Percentiles rank a stretch among this genome's conserved stretches.
These are phyloP conservation scores for Oxyria digyna DNA, from an alignment of 148 eudicot species.

Conservation along the genomic window DNA sequence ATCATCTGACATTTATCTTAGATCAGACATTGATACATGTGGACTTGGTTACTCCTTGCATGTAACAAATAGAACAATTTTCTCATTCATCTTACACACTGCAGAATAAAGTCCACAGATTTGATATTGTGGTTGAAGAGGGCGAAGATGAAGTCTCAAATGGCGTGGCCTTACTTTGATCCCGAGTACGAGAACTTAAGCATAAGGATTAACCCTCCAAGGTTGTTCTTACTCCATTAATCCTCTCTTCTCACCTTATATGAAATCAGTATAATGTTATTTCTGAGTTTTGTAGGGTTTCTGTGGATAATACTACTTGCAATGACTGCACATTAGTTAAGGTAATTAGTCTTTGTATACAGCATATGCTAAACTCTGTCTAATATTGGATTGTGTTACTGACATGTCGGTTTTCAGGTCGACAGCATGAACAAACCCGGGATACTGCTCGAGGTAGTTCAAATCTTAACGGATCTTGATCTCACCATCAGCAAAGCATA, in stretches of 20 bases:
- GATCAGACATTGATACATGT: not conserved
- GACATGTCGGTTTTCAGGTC: constrained; percentile 30
- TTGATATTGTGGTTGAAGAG: not conserved
- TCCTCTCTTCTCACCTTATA: not conserved
- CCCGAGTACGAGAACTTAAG: constrained; percentile 80
- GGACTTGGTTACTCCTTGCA: not conserved
- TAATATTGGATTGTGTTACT: not conserved
- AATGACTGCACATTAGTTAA: constrained; percentile 56
- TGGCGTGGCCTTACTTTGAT: constrained; percentile 74
- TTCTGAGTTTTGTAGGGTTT: constrained; percentile 27
- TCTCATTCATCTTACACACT: not conserved
- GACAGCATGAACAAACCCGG: constrained; percentile 85
- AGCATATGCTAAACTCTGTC: not conserved
- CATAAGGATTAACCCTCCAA: constrained; percentile 80
- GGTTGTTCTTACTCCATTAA: constrained; percentile 21
- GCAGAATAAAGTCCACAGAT: not conserved
- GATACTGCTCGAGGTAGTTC: constrained; percentile 76
- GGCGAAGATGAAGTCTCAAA: constrained; percentile 4
- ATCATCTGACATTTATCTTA: not conserved
- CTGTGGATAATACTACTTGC: constrained; percentile 53
- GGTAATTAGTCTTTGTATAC: constrained; percentile 23
- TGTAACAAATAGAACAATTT: not conserved
- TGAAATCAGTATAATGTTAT: not conserved
- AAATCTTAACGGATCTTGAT: constrained; percentile 65
- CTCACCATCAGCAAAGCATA: constrained; percentile 79